phyloP scores from a whole-genome alignment of 306 rosid genomes.

The Quercus agrifolia region DNA sequence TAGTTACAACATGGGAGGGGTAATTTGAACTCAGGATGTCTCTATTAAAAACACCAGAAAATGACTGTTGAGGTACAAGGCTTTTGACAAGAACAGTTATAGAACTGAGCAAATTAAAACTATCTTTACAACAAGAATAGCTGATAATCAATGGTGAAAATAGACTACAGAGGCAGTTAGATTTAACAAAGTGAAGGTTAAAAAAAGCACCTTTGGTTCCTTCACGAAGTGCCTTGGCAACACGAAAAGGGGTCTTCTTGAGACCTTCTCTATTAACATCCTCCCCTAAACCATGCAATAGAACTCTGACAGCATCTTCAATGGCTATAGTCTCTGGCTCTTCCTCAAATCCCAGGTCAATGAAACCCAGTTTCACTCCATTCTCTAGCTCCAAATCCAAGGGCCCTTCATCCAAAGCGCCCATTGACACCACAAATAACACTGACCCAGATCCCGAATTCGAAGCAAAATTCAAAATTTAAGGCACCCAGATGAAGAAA shows the following conservation, averaged over 20 bases:
- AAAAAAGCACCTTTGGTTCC: conserved; percentile 73
- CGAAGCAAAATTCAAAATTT: neutral
- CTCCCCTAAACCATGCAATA: conserved; percentile 79
- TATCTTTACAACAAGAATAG: neutral
- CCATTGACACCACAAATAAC: conserved; percentile 51
- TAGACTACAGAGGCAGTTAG: neutral
- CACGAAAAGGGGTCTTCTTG: conserved; percentile 82
- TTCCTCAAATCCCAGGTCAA: conserved; percentile 39
- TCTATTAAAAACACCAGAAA: no score
- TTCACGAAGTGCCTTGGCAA: conserved; percentile 89
- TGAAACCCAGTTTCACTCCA: conserved; percentile 39
- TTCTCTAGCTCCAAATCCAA: conserved; percentile 57
- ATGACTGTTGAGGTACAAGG: no score
- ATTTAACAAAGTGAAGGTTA: neutral
- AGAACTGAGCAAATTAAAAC: no score
- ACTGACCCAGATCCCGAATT: conserved; percentile 18
- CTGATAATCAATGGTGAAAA: neutral
- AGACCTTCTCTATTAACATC: conserved; percentile 85
- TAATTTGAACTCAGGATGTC: no score
- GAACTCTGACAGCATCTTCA: conserved; percentile 71
- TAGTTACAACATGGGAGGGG: no score
- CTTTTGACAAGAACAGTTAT: no score
- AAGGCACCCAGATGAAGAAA: conserved; percentile 14
- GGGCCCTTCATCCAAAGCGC: conserved; percentile 76
- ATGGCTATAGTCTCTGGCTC: conserved; percentile 51